Percentiles rank a stretch among this genome's conserved stretches.
These are phyloP conservation scores for Barbarea vulgaris DNA, from an alignment of 345 rosid species.

Conservation along the genomic window DNA sequence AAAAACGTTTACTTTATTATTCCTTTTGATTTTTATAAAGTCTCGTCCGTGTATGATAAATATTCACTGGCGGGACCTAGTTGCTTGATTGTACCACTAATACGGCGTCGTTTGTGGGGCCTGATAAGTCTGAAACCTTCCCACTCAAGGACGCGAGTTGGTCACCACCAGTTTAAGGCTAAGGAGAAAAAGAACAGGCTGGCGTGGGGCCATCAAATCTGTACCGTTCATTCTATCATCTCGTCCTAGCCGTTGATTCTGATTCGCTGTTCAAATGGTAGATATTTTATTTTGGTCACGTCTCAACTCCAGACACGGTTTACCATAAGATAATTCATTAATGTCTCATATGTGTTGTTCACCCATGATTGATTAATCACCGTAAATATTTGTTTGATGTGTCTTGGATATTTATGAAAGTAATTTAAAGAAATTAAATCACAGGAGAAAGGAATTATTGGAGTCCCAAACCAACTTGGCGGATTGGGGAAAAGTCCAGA, in stretches of 20 bases:
- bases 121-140: constrained; percentile 1
- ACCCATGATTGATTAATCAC: not conserved
- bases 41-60: constrained; percentile 19
- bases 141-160: constrained; percentile 38
- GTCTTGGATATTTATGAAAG: not conserved
- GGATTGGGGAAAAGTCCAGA: constrained; percentile 25
- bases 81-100: constrained; percentile 28
- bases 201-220: constrained; percentile 24
- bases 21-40: constrained; percentile 6
- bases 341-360: not conserved
- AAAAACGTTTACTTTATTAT: constrained; percentile 16
- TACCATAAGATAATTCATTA: not conserved
- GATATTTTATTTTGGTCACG: not conserved
- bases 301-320: not conserved
- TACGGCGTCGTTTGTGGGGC: constrained; percentile 34
- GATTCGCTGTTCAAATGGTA: not conserved
- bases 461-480: constrained; percentile 31
- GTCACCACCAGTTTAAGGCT: constrained; percentile 36
- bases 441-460: not conserved
- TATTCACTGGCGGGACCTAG: constrained; percentile 32
- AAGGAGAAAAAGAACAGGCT: constrained; percentile 25
- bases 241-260: constrained; percentile 33
- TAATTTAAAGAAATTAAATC: not conserved
- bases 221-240: constrained; percentile 22
- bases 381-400: not conserved